Evolutionary conservation across 1,139 yeast species (phyloP), one percentile per base, ranked within the genome.

Genomic region (Spathaspora sp.): DNA sequence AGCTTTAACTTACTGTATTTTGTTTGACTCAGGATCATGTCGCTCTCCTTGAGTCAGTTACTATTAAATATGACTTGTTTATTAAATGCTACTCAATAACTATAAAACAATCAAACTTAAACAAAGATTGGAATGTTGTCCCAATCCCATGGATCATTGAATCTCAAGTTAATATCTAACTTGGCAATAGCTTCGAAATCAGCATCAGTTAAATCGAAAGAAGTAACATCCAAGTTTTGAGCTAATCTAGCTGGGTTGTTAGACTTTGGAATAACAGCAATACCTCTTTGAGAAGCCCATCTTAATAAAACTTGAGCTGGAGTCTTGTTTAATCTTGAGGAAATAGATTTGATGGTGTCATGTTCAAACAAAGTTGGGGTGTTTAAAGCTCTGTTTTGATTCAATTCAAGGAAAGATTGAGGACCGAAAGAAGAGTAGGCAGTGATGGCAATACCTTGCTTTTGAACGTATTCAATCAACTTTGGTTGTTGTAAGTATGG

Each of bases 371-470:
- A 71, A 9, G 80, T 65, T 17, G 80, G 78, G 42, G 82, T 74
- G 50, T 70, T 65, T 53, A 72, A 64, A 16, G 89, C 90, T 48
- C 69, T 67, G 39, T 76, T 72, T 48, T 69, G 70, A 57, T 77
- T 67, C 65, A 85, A 65, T 63, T 85, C 91, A 51, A 84, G 61
- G 64, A 85, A 57, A 4, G 89, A 82, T 63, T 81, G 86, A 23
- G 91, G 90, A 40, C 93, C 93, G 60, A 89, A 86, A 10, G 96
- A 86, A 7, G 96, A 88, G 75, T 89, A 89, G 24, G 86, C 97
- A 45, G 89, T 87, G 59, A 89, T 76, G 49, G 82, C 85, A 59
- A 89, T 80, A 42, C 79, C 83, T 55, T 80, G 68, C 39, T 68
- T 58, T 64, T 86, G 80, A 52, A 79, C 87, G 60, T 70, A 87